Base-by-base conservation (phyloP, 495 filamentous ascomycete genomes). In the Hyaloscypha bicolor region DNA sequence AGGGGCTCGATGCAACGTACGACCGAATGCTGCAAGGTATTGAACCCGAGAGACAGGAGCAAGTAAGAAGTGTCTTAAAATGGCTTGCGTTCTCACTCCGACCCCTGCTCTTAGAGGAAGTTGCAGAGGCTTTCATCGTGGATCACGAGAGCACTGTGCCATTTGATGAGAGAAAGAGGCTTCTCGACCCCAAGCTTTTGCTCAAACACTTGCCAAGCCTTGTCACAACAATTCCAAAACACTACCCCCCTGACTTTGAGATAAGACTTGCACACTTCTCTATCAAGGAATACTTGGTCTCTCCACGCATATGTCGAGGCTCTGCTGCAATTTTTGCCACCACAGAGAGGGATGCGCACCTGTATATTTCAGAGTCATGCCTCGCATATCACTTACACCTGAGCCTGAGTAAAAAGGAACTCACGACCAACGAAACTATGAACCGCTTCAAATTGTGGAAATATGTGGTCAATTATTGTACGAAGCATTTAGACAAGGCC, bases 1-100 rank as follows among this genome's bases (percentile, higher is more conserved):
- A 63, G 22, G 74, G 71, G 1, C 69, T 81, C n/a, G 70, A 79
- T 59, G 77, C 75, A 51, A 82, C 76, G 3, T 81, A 82, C 63
- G 57, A 56, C 32, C 52, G 77, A 37, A 81, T 82, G 3, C 61
- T 80, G 29, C 9, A 19, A 9, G 60, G 52, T 8, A 65, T 75
- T 6, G 69, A 65, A 25, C 35, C 56, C 9, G 21, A 51, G 25
- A 37, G 65, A 16, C 71, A 66, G 21, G 53, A 75, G 42, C 14
- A 72, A 33, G 71, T 73, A n/a, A 70, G 51, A 6, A 72, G 65
- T 60, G 64, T 76, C 42, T 70, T 79, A 14, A 74, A 77, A 37
- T 77, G 74, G 60, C 63, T 79, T 25, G 60, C 65, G 25, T 76
- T 68, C 61, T 75, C 73, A n/a, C 21, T 65, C 12, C 66, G 71